phyloP scores from a whole-genome alignment of 2,329 filamentous ascomycete genomes.

The Thermomyces lanuginosus region DNA sequence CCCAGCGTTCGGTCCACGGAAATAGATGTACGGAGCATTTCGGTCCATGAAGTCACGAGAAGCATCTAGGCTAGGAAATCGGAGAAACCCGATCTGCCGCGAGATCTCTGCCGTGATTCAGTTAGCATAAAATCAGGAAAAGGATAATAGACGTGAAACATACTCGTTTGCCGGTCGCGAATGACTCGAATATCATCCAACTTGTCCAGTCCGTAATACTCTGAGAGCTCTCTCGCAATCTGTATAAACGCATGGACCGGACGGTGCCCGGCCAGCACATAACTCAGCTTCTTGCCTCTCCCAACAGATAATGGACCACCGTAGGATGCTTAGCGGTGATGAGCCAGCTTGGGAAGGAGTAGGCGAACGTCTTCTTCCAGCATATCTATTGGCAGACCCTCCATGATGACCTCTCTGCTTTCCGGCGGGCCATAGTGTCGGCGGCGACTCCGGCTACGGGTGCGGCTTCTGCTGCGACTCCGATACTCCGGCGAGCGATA shows the following conservation, averaged over 20 bases:
- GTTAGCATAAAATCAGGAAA: too few species aligned
- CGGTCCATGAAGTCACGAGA: constrained; percentile 38
- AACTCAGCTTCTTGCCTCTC: constrained; percentile 25
- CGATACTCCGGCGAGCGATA: constrained; percentile 27
- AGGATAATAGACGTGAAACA: too few species aligned
- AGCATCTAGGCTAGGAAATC: constrained; percentile 34
- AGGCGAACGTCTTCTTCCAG: constrained; percentile 35
- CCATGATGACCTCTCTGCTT: constrained; percentile 35
- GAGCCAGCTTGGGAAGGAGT: constrained; percentile 15
- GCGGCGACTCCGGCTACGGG: constrained; percentile 16
- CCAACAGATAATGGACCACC: constrained; percentile 10
- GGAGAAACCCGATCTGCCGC: constrained; percentile 40
- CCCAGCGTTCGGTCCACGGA: constrained; percentile 30
- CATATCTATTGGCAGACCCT: constrained; percentile 34
- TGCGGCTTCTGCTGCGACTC: constrained; percentile 18
- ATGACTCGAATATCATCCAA: constrained; percentile 43
- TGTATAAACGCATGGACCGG: constrained; percentile 27
- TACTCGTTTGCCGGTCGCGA: constrained; percentile 42
- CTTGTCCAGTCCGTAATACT: constrained; percentile 35
- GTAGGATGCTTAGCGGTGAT: constrained; percentile 5
- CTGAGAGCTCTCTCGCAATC: constrained; percentile 40
- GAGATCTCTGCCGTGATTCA: constrained; percentile 31
- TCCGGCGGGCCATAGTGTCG: constrained; percentile 24
- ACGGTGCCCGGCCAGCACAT: constrained; percentile 17
- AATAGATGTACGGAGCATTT: constrained; percentile 34